Conservation (phyloP, 208 protist species). For the Polymyxa betae region DNA sequence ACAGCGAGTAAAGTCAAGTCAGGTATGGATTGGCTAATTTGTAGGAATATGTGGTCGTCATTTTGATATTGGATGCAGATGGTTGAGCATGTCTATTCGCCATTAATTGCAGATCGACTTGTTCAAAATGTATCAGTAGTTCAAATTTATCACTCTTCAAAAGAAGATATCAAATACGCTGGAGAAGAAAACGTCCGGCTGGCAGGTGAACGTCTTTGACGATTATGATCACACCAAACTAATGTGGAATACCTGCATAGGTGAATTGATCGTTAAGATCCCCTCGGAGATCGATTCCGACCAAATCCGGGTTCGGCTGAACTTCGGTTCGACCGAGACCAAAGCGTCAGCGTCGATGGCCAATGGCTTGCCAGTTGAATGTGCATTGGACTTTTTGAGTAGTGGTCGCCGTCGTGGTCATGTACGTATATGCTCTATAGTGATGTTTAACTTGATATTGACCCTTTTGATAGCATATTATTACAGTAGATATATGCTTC, state of each 20-base stretch:
- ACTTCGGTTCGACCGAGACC: slow-evolving; percentile 42
- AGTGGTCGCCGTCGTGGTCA: neutral
- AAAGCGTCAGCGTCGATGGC: neutral
- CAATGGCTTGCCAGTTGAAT: neutral
- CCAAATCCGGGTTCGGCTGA: neutral
- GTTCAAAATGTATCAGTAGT: slow-evolving; percentile 33
- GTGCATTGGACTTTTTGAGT: slow-evolving; percentile 20
- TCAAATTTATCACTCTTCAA: neutral
- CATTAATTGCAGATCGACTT: neutral
- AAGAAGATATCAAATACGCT: neutral
- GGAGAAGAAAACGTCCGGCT: neutral
- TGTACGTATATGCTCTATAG: neutral
- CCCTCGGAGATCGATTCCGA: neutral
- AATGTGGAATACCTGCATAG: no score
- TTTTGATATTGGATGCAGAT: neutral
- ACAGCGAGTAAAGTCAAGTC: neutral
- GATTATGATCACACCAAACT: neutral
- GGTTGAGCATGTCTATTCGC: neutral
- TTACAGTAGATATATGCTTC: slow-evolving; percentile 22
- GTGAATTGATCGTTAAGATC: neutral
- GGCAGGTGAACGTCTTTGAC: neutral
- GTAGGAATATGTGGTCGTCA: neutral
- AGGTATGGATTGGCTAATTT: neutral
- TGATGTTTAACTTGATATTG: no score
- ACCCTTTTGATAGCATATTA: neutral